These are phyloP conservation scores for Proliferodiscus dingleyae DNA, from an alignment of 2,329 filamentous ascomycete genomes.

Conservation along the genomic window DNA sequence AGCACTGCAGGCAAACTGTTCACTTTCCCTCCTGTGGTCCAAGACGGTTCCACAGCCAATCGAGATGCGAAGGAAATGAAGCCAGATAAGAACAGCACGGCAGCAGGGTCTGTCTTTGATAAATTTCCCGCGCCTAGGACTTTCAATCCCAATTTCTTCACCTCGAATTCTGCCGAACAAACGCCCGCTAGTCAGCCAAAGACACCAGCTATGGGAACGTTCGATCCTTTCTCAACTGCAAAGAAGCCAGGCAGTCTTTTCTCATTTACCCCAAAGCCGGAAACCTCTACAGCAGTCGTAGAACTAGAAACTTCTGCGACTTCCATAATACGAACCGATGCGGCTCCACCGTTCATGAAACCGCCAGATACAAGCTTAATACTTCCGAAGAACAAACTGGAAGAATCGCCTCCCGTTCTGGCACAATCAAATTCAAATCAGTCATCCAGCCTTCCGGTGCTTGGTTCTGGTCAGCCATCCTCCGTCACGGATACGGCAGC, in stretches of 20 bases:
- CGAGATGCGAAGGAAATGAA: neutral
- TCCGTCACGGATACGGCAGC: neutral
- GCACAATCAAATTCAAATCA: neutral
- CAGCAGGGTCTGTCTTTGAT: constrained; percentile 17
- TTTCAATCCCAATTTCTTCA: constrained; percentile 5
- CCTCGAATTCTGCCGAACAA: neutral
- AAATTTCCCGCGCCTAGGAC: constrained; percentile 7
- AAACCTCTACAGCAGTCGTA: neutral
- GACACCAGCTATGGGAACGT: neutral
- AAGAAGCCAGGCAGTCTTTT: neutral
- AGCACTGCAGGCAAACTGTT: neutral
- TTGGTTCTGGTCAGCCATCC: neutral
- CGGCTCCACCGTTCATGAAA: neutral
- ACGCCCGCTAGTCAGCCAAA: neutral
- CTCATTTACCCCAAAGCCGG: neutral
- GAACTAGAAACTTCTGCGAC: neutral
- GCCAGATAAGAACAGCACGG: constrained; percentile 1
- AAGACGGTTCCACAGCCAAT: neutral
- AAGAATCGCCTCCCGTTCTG: neutral
- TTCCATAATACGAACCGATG: neutral
- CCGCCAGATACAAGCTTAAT: neutral
- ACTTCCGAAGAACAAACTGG: constrained; percentile 3
- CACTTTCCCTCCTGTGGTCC: neutral
- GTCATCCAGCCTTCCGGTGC: neutral
- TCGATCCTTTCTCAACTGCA: neutral